Evolutionary conservation across 352 stramenopile species (phyloP), one percentile per base, ranked within the genome.

Genomic region (Pythium insidiosum): DNA sequence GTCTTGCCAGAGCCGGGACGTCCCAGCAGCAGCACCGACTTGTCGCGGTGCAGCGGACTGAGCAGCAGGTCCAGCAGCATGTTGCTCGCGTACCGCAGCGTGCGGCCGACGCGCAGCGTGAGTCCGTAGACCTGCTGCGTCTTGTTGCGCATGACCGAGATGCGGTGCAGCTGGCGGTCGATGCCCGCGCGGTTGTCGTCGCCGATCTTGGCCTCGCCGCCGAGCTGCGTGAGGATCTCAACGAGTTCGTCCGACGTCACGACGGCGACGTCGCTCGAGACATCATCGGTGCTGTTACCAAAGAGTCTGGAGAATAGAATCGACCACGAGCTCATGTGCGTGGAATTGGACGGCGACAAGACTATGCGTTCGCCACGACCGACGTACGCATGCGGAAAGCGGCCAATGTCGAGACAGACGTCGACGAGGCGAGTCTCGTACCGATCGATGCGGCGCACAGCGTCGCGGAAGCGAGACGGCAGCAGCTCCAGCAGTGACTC

Each of bases 1-100:
- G 83, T 94, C 55, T 95, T 95, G 11, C 83, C 84, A n/a, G 53
- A 78, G 4, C 78, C 72, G 0, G 71, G 62, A 13, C 72, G 56
- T 4, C 76, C 75, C 11, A 94, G 52, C 34, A 92, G 43, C 31
- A 94, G 46, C 41, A 92, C 60, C 15, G 61, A 77, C 44, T 76
- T 85, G 34, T 50, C 43, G 1, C 50, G 50, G n/a, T 87, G 58
- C 12, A 42, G 45, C 15, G 47, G 19, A 24, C 56, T 73, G 42
- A 92, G 28, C 22, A 95, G 39, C 30, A 95, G 25, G 46, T 94
- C 82, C 9, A 66, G 57, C 28, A 95, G 47, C 10, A 89, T 57
- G 25, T 64, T 73, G 7, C 68, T 72, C 6, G 67, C 79, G 18
- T 84, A 73, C 20, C 43, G 39, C 5, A 95, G 51, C 29, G 73